Conservation (phyloP, 345 rosid genomes). For the Streptanthus diversifolius region DNA sequence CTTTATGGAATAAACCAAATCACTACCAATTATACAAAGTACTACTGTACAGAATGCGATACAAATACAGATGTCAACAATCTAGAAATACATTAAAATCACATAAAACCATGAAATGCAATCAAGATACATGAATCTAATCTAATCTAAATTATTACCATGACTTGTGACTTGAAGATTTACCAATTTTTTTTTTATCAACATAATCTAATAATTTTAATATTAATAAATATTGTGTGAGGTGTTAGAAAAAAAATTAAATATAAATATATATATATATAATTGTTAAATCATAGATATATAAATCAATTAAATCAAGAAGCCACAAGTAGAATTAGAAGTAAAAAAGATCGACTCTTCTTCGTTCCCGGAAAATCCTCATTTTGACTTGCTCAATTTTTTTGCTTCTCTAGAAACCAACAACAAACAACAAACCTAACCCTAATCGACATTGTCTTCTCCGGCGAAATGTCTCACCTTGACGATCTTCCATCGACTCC, state of each 20-base stretch:
- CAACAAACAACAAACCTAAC: background rate
- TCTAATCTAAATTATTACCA: constrained; percentile 5
- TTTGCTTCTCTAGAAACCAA: background rate
- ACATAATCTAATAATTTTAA: too few relatives aligned
- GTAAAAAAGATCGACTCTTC: constrained; percentile 8
- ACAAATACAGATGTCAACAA: constrained; percentile 16
- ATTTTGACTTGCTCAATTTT: constrained; percentile 22
- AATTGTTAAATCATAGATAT: background rate
- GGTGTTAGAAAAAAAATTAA: background rate
- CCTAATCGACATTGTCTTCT: constrained; percentile 16
- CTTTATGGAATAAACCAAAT: background rate
- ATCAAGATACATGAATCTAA: constrained; percentile 1
- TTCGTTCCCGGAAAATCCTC: constrained; percentile 35
- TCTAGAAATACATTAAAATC: background rate
- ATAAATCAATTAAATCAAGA: background rate
- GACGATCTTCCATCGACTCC: constrained; percentile 59
- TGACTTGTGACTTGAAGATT: constrained; percentile 9
- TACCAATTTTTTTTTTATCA: too few relatives aligned
- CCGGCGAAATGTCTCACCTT: constrained; percentile 54
- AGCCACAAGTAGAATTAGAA: background rate
- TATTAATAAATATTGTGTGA: too few relatives aligned
- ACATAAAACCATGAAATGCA: background rate
- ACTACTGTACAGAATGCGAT: background rate
- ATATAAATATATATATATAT: background rate
- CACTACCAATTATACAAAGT: background rate